Evolutionary conservation across 352 stramenopile genomes (phyloP).

Genomic region (Phytophthora litchii): DNA sequence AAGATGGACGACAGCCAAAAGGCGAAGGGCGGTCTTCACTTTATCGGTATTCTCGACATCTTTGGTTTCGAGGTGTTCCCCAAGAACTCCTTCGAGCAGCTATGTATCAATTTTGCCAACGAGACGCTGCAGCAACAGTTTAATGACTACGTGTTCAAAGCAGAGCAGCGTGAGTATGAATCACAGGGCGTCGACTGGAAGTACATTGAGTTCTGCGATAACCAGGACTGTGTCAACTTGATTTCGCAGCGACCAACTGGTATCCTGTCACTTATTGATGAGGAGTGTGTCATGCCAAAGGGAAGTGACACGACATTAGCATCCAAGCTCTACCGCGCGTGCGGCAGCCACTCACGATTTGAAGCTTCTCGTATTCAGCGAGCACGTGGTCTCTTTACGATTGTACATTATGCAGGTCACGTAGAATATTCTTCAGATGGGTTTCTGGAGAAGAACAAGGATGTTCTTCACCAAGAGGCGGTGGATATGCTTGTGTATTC

Average conservation of each 20-base stretch:
- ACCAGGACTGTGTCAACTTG: conserved; percentile 90
- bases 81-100: conserved; percentile 91
- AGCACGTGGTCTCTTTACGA: conserved; percentile 70
- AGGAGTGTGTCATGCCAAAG: conserved; percentile 89
- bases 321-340: conserved; percentile 83
- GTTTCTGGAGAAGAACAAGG: conserved; percentile 90
- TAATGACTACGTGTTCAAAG: conserved; percentile 91
- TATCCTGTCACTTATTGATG: conserved; percentile 86
- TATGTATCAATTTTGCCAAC: conserved; percentile 92
- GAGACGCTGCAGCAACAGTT: conserved; percentile 90
- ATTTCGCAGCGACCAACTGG: conserved; percentile 89
- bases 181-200: conserved; percentile 85
- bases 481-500: conserved; percentile 82
- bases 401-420: conserved; percentile 83
- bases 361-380: conserved; percentile 80
- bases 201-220: conserved; percentile 87
- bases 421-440: conserved; percentile 80
- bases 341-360: conserved; percentile 66
- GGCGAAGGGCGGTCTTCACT: conserved; percentile 60
- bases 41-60: conserved; percentile 93
- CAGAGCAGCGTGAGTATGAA: conserved; percentile 86
- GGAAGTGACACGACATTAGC: conserved; percentile 83
- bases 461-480: conserved; percentile 81
- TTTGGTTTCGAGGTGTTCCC: conserved; percentile 94
- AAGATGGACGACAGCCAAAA: conserved; percentile 82